Evolutionary conservation across 2,329 filamentous ascomycete genomes (phyloP).

Genomic region (Penicillium brevicompactum): DNA sequence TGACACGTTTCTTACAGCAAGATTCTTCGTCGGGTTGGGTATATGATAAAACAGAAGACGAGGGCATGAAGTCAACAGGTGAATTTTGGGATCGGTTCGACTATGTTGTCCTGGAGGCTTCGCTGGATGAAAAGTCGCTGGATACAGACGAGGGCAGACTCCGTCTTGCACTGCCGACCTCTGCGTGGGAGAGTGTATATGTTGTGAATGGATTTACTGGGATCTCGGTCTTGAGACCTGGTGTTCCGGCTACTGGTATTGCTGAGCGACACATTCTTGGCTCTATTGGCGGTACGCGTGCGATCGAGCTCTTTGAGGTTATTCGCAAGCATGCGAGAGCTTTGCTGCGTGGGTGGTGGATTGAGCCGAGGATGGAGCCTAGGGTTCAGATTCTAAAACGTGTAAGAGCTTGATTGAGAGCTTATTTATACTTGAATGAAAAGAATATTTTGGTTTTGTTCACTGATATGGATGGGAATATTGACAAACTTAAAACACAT

Average conservation of each 20-base stretch:
- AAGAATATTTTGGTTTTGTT: neutral
- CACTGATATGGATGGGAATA: neutral
- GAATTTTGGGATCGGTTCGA: slow-evolving; percentile 62
- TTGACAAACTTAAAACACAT: slow-evolving; percentile 10
- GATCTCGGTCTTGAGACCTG: slow-evolving; percentile 51
- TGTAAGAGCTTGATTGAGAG: neutral
- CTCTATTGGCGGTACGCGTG: slow-evolving; percentile 35
- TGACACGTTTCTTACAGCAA: slow-evolving; percentile 60
- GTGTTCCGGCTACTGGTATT: slow-evolving; percentile 25
- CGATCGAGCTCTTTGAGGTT: slow-evolving; percentile 30
- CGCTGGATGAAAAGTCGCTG: slow-evolving; percentile 19
- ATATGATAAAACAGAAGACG: slow-evolving; percentile 64
- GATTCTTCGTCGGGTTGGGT: slow-evolving; percentile 45
- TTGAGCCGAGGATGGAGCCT: slow-evolving; percentile 55
- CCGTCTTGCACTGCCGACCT: slow-evolving; percentile 32
- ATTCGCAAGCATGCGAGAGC: slow-evolving; percentile 28
- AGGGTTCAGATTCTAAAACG: slow-evolving; percentile 53
- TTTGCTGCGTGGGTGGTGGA: slow-evolving; percentile 56
- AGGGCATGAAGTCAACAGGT: slow-evolving; percentile 48
- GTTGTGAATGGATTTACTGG: slow-evolving; percentile 56
- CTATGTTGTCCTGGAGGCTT: slow-evolving; percentile 58
- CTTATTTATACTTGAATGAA: neutral
- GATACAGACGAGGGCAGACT: slow-evolving; percentile 39
- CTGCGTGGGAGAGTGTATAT: slow-evolving; percentile 54
- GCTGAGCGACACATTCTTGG: slow-evolving; percentile 40